A percentile compares a stretch with the other conserved stretches of the same genome.
phyloP scores from a whole-genome alignment of 192 early-diverging fungal genomes.

The Umbelopsis isabellina region DNA sequence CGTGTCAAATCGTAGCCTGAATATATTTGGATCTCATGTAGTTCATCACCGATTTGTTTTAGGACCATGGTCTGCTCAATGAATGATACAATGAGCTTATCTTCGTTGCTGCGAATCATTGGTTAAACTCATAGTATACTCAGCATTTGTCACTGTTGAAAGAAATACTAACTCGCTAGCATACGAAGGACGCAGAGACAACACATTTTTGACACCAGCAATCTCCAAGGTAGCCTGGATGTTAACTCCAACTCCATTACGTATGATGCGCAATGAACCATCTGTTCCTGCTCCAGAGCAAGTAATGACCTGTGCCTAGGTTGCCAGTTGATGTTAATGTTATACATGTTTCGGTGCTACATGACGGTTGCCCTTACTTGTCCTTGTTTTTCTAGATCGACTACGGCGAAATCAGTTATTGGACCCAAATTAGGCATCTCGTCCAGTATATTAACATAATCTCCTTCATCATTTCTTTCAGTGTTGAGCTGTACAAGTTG shows the following conservation, averaged over 20 bases:
- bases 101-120: slow-evolving; percentile 36
- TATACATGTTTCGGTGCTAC: neutral
- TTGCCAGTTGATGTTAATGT: neutral
- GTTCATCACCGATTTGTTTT: slow-evolving; percentile 36
- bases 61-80: slow-evolving; percentile 65
- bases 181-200: slow-evolving; percentile 65
- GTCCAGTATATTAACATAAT: slow-evolving; percentile 63
- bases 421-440: slow-evolving; percentile 82
- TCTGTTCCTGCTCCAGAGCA: slow-evolving; percentile 78
- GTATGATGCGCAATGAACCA: slow-evolving; percentile 80
- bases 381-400: slow-evolving; percentile 75
- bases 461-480: slow-evolving; percentile 50
- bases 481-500: slow-evolving; percentile 66
- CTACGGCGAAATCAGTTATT: slow-evolving; percentile 83
- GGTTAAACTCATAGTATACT: neutral
- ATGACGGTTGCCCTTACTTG: slow-evolving; percentile 15
- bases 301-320: slow-evolving; percentile 77
- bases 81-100: slow-evolving; percentile 71
- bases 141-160: neutral
- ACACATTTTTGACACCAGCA: slow-evolving; percentile 70
- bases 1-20: slow-evolving; percentile 38
- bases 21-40: slow-evolving; percentile 41
- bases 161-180: slow-evolving; percentile 46
- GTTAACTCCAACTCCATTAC: slow-evolving; percentile 92
- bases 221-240: slow-evolving; percentile 65